These are phyloP conservation scores for Lenwebbia sp. DNA, from an alignment of 345 rosid genomes.

Conservation along the genomic window DNA sequence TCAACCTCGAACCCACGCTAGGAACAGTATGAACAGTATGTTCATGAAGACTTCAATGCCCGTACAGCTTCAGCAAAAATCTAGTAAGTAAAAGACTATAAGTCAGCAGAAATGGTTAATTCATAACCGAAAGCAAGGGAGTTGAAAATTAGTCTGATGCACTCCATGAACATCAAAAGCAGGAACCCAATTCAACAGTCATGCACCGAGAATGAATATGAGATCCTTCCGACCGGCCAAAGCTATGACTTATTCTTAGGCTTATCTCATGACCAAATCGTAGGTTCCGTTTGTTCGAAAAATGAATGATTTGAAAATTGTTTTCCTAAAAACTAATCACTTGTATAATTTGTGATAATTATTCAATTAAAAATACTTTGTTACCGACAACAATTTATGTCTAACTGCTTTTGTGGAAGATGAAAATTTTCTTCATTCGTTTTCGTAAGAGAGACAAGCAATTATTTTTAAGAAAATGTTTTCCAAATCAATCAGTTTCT, in stretches of 20 bases:
- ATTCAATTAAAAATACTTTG: not conserved
- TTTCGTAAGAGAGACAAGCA: fast-evolving
- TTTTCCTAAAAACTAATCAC: not conserved
- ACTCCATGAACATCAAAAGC: not conserved
- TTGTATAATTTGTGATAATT: not conserved
- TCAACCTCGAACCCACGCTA: not conserved
- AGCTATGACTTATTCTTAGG: not conserved
- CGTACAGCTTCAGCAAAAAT: constrained; percentile 34
- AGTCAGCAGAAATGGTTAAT: not conserved
- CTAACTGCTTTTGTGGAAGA: not conserved
- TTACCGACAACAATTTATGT: not conserved
- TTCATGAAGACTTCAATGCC: constrained; percentile 25
- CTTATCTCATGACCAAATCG: not conserved
- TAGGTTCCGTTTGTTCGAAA: not conserved
- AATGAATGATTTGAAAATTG: not conserved
- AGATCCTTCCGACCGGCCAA: not conserved
- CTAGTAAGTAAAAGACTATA: constrained; percentile 5
- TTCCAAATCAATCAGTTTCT: not conserved
- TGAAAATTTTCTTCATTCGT: not conserved
- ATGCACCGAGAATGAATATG: not conserved
- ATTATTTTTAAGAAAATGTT: not conserved
- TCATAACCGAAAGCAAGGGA: not conserved
- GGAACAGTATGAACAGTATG: not conserved
- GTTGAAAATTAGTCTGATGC: not conserved
- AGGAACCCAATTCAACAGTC: not conserved